Evolutionary conservation across 305 asterid genomes (phyloP).

Genomic region (Solanum hybrid): DNA sequence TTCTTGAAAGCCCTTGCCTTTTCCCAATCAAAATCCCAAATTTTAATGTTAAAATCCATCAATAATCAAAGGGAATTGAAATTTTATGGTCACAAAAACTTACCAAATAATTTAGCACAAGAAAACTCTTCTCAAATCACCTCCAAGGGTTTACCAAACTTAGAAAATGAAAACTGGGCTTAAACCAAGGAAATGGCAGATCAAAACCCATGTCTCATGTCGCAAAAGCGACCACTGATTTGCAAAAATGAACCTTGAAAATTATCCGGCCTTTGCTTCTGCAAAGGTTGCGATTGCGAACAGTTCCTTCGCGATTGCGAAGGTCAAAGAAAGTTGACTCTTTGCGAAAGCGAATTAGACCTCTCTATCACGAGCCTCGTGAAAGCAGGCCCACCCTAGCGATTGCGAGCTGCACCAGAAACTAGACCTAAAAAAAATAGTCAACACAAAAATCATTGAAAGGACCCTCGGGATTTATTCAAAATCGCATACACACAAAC

Average conservation of each 20-base stretch:
- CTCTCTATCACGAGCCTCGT: neutral
- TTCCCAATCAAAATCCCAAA: neutral
- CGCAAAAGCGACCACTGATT: neutral
- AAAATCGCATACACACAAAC: neutral
- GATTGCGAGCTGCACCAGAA: neutral
- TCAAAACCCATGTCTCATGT: neutral
- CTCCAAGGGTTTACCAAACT: neutral
- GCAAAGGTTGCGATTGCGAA: neutral
- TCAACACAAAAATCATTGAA: neutral
- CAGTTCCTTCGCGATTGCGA: neutral
- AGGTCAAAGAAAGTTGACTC: neutral
- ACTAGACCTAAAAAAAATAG: neutral
- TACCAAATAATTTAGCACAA: neutral
- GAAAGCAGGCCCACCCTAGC: neutral
- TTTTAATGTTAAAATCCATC: neutral
- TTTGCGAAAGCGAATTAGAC: neutral
- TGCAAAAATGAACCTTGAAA: neutral
- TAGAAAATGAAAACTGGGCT: neutral
- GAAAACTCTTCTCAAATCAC: neutral
- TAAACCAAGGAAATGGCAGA: neutral
- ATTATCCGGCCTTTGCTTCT: too few species aligned
- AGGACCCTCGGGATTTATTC: neutral
- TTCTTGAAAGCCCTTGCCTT: neutral
- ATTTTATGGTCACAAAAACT: neutral
- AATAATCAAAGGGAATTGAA: neutral